Evolutionary conservation across 1,139 yeast species (phyloP).

Genomic region (Geotrichum cucujoidarum): DNA sequence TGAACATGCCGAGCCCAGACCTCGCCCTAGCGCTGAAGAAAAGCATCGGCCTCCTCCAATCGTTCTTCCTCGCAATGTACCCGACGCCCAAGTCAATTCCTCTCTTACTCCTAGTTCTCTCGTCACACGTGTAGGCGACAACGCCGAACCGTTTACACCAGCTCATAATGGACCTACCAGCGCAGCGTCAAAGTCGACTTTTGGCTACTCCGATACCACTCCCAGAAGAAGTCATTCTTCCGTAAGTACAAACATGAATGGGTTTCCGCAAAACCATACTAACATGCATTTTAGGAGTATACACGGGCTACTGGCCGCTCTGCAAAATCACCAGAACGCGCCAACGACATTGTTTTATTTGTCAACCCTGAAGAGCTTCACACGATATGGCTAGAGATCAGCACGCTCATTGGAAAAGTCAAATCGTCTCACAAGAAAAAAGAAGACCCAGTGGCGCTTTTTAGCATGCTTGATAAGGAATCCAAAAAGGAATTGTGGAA

Average conservation of each 20-base stretch:
- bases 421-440: conserved; percentile 31
- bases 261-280: background rate
- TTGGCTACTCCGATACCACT: conserved; percentile 6
- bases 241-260: conserved; percentile 1
- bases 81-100: background rate
- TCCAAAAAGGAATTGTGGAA: conserved; percentile 67
- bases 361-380: conserved; percentile 64
- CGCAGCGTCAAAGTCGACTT: conserved; percentile 2
- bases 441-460: conserved; percentile 57
- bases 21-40: background rate
- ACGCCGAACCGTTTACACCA: conserved; percentile 4
- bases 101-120: background rate
- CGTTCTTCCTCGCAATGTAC: background rate
- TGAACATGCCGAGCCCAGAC: background rate
- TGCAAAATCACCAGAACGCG: background rate
- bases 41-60: conserved; percentile 2
- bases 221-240: background rate
- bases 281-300: too few species aligned
- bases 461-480: conserved; percentile 56
- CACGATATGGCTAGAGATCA: conserved; percentile 56
- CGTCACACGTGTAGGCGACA: background rate
- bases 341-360: conserved; percentile 37
- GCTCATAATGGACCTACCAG: background rate
- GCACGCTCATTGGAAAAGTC: conserved; percentile 45
- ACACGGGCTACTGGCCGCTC: background rate